These are phyloP conservation scores for Agaricus sinodeliciosus DNA, from an alignment of 768 basidiomycete genomes.

Conservation along the genomic window DNA sequence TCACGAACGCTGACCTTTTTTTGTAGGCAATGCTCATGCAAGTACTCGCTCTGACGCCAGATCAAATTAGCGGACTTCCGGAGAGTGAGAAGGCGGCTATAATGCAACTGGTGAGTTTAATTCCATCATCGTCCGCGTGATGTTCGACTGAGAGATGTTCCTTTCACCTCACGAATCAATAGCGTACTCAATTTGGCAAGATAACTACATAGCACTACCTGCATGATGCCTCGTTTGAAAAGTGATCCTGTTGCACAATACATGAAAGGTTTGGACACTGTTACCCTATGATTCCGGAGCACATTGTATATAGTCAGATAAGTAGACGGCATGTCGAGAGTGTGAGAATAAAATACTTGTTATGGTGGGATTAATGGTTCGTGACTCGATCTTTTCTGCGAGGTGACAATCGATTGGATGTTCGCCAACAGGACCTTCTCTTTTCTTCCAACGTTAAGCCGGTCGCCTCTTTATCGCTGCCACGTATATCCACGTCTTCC, in stretches of 20 bases:
- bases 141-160: neutral
- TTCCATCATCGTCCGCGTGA: neutral
- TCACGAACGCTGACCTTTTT: slow-evolving; percentile 13
- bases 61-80: slow-evolving; percentile 78
- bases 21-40: slow-evolving; percentile 76
- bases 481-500: slow-evolving; percentile 19
- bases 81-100: slow-evolving; percentile 76
- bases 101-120: slow-evolving; percentile 57
- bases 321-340: neutral
- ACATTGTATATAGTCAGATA: neutral
- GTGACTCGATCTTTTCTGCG: neutral
- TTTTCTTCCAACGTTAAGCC: slow-evolving; percentile 25
- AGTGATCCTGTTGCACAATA: neutral
- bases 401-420: slow-evolving; percentile 11
- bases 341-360: slow-evolving; percentile 3
- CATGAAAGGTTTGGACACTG: neutral
- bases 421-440: slow-evolving; percentile 9
- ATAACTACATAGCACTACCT: neutral
- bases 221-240: neutral
- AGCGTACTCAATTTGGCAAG: slow-evolving; percentile 9
- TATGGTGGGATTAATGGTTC: neutral
- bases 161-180: neutral
- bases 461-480: slow-evolving; percentile 24
- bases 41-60: slow-evolving; percentile 73
- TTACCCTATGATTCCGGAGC: neutral